Conservation (phyloP, 257 asterid genomes). For the Solanum paucissectum region DNA sequence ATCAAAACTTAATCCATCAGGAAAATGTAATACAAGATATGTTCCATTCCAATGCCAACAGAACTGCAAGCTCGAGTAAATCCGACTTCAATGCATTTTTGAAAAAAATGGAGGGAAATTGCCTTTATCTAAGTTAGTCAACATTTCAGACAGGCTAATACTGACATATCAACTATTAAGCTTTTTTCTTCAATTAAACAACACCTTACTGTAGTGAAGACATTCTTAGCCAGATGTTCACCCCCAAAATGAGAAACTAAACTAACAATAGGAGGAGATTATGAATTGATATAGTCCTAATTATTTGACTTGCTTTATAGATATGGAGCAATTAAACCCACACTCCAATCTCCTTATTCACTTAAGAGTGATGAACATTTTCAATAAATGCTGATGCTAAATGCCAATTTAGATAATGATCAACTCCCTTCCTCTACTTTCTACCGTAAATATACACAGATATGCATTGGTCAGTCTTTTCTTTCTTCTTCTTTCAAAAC, state of each 20-base stretch:
- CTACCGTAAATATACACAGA: not conserved
- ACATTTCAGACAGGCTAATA: not conserved
- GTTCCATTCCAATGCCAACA: not conserved
- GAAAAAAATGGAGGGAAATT: not conserved
- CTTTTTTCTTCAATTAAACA: not conserved
- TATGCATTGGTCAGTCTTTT: not conserved
- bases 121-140: not conserved
- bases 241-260: not conserved
- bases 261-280: not conserved
- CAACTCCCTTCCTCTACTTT: not conserved
- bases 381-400: not conserved
- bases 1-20: not conserved
- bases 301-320: not conserved
- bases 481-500: not conserved
- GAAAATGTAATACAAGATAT: not conserved
- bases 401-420: not conserved
- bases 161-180: not conserved
- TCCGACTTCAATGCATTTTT: not conserved
- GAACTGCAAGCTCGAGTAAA: not conserved
- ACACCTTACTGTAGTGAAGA: not conserved
- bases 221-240: not conserved
- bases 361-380: not conserved
- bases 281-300: not conserved
- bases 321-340: not conserved
- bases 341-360: not conserved